Percentiles rank a stretch among this genome's conserved stretches.
Conservation (phyloP, 2,329 filamentous ascomycete genomes). For the Aspergillus melleus region DNA sequence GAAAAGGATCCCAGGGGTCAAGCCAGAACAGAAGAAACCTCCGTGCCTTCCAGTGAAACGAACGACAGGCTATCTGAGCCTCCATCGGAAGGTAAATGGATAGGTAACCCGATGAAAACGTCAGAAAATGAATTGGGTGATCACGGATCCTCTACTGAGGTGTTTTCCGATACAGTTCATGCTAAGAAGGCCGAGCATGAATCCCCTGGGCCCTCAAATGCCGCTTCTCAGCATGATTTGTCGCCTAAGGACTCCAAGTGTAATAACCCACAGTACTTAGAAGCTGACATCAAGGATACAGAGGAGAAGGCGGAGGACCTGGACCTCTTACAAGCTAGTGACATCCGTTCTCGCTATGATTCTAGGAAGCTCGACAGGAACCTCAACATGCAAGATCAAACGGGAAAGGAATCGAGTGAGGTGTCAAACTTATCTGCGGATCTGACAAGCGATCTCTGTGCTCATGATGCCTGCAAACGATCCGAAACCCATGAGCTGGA, state of each 20-base stretch:
- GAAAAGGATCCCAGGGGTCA: neutral
- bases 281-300: constrained; percentile 1
- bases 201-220: neutral
- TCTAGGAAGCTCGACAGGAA: constrained; percentile 21
- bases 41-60: neutral
- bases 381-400: constrained; percentile 18
- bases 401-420: constrained; percentile 21
- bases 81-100: neutral
- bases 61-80: neutral
- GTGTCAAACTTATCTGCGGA: constrained; percentile 20
- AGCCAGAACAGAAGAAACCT: neutral
- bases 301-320: constrained; percentile 32
- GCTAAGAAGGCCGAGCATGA: neutral
- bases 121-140: neutral
- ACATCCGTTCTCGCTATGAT: constrained; percentile 35
- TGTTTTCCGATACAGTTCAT: neutral
- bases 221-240: neutral
- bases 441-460: constrained; percentile 16
- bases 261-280: neutral
- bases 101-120: neutral
- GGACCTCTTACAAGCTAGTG: constrained; percentile 35
- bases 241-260: too few species aligned
- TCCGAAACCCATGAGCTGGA: constrained; percentile 14
- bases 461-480: constrained; percentile 23
- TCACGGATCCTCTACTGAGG: neutral